These are phyloP conservation scores for Aspergillus sp. DNA, from an alignment of 2,329 filamentous ascomycete genomes.

Conservation along the genomic window DNA sequence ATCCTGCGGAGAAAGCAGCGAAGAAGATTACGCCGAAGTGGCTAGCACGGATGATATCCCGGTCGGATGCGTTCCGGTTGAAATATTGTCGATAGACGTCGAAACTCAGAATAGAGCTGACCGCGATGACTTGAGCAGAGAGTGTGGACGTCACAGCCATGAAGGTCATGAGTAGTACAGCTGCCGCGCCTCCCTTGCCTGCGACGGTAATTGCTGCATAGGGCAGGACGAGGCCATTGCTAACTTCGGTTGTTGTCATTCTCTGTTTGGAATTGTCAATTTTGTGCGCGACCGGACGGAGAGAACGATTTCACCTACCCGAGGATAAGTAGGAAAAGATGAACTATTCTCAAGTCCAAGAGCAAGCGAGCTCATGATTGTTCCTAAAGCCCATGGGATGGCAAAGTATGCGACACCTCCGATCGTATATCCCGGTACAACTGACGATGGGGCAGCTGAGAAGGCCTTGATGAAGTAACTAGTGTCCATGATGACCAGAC, in stretches of 20 bases:
- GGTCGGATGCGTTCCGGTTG: slow-evolving; percentile 47
- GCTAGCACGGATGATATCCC: slow-evolving; percentile 52
- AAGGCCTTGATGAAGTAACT: slow-evolving; percentile 57
- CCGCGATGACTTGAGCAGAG: slow-evolving; percentile 54
- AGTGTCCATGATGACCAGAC: slow-evolving; percentile 56
- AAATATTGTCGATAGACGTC: slow-evolving; percentile 55
- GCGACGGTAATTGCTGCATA: slow-evolving; percentile 41
- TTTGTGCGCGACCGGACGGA: not conserved
- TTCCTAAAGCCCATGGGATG: slow-evolving; percentile 56
- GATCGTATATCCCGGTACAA: slow-evolving; percentile 53
- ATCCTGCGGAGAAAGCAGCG: slow-evolving; percentile 51
- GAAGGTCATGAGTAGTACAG: slow-evolving; percentile 40
- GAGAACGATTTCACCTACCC: slow-evolving; percentile 23
- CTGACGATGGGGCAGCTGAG: slow-evolving; percentile 47
- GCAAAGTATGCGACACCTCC: slow-evolving; percentile 56
- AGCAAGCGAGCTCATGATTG: slow-evolving; percentile 51
- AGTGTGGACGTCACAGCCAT: slow-evolving; percentile 50
- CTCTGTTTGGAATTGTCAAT: slow-evolving; percentile 18
- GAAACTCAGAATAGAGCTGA: slow-evolving; percentile 55
- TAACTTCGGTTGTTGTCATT: slow-evolving; percentile 40
- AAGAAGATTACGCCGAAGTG: slow-evolving; percentile 56
- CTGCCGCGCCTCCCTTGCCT: slow-evolving; percentile 40
- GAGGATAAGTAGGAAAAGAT: slow-evolving; percentile 55
- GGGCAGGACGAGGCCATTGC: slow-evolving; percentile 37
- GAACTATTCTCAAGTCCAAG: slow-evolving; percentile 50